A percentile compares a stretch with the other conserved stretches of the same genome.
phyloP scores from a whole-genome alignment of 1,284 basidiomycete species.

The Lentinula novae-zelandiae region DNA sequence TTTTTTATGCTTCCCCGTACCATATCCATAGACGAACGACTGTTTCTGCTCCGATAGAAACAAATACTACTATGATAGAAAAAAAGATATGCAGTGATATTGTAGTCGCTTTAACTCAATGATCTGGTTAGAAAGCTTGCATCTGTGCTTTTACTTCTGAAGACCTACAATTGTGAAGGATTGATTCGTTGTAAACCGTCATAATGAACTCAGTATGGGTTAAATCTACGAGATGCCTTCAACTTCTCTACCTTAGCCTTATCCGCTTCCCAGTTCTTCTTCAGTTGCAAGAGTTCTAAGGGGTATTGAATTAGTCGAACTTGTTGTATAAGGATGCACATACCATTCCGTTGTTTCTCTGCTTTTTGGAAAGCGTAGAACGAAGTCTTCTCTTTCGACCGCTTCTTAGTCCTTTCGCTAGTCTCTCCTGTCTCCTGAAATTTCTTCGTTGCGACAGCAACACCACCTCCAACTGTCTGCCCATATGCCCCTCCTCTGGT shows the following conservation, averaged over 20 bases:
- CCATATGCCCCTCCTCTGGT: constrained; percentile 86
- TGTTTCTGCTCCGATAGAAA: not conserved
- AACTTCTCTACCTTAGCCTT: constrained; percentile 83
- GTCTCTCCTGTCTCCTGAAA: constrained; percentile 64
- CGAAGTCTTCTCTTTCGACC: constrained; percentile 62
- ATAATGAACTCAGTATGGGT: constrained; percentile 58
- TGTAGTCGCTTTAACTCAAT: too few species aligned
- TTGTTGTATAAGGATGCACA: constrained; percentile 20
- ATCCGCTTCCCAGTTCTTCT: constrained; percentile 81
- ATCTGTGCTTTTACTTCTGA: too few species aligned
- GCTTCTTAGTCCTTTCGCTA: constrained; percentile 49
- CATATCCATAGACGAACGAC: not conserved
- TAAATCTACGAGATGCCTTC: constrained; percentile 77
- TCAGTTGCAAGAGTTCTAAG: constrained; percentile 72
- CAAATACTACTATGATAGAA: too few species aligned
- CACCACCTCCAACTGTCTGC: constrained; percentile 77
- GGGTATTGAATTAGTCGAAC: not conserved
- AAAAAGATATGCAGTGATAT: too few species aligned
- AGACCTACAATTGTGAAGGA: too few species aligned
- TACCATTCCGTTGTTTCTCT: constrained; percentile 83
- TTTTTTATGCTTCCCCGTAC: not conserved
- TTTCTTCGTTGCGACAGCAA: constrained; percentile 70
- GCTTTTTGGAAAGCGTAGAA: constrained; percentile 90
- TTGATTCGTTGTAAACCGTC: not conserved
- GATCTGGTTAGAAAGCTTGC: too few species aligned